A percentile compares a stretch with the other conserved stretches of the same genome.
Evolutionary conservation across 805 yeast species (phyloP).

Genomic region (Cyberlindnera xylosilytica): DNA sequence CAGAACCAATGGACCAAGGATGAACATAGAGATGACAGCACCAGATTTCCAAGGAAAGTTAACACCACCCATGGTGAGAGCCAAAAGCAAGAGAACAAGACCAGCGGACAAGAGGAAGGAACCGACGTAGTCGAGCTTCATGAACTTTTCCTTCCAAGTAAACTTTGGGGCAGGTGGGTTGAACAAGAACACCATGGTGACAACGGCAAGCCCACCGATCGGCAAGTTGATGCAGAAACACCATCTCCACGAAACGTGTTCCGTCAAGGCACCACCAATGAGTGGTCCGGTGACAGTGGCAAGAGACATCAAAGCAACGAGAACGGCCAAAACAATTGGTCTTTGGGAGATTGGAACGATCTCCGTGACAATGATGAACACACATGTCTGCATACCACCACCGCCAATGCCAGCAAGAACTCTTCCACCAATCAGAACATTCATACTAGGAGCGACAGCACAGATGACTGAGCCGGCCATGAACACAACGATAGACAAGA

Average conservation of each 20-base stretch:
- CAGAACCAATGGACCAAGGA: slow-evolving; percentile 1
- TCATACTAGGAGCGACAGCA: slow-evolving; percentile 53
- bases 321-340: slow-evolving; percentile 15
- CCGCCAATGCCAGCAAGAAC: slow-evolving; percentile 73
- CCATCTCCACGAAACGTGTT: slow-evolving; percentile 68
- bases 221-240: slow-evolving; percentile 62
- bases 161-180: slow-evolving; percentile 46
- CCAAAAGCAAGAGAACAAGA: slow-evolving; percentile 43
- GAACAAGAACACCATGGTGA: slow-evolving; percentile 34
- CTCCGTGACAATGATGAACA: slow-evolving; percentile 55
- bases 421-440: slow-evolving; percentile 66
- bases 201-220: slow-evolving; percentile 46
- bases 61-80: slow-evolving; percentile 52
- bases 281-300: slow-evolving; percentile 61
- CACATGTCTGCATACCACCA: slow-evolving; percentile 59
- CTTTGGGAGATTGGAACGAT: slow-evolving; percentile 33
- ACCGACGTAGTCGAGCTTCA: slow-evolving; percentile 49
- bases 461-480: slow-evolving; percentile 59
- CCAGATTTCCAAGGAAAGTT: slow-evolving; percentile 52
- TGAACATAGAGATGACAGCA: slow-evolving; percentile 41
- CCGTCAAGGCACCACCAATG: slow-evolving; percentile 63
- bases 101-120: slow-evolving; percentile 39
- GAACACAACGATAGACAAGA: slow-evolving; percentile 47
- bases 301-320: slow-evolving; percentile 37
- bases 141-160: slow-evolving; percentile 34